A percentile compares a stretch with the other conserved stretches of the same genome.
These are phyloP conservation scores for Aureobasidium mangrovei DNA, from an alignment of 2,329 filamentous ascomycete genomes.

Conservation along the genomic window DNA sequence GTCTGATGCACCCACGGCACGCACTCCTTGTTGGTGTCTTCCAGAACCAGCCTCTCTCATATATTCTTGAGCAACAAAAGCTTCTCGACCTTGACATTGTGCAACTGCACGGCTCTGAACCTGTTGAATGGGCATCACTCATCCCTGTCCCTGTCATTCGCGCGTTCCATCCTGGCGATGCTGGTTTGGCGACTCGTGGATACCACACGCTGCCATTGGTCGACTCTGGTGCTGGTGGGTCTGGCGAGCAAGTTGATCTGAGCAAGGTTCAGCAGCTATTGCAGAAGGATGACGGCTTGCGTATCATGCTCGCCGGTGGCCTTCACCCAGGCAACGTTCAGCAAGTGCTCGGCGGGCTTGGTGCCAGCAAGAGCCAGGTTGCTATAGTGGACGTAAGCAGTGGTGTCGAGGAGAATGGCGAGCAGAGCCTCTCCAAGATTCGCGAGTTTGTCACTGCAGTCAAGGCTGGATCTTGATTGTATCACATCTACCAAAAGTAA, in stretches of 20 bases:
- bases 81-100: slow-evolving; percentile 75
- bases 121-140: slow-evolving; percentile 79
- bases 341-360: slow-evolving; percentile 54
- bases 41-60: slow-evolving; percentile 76
- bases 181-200: slow-evolving; percentile 63
- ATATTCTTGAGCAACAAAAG: slow-evolving; percentile 70
- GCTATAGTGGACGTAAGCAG: slow-evolving; percentile 88
- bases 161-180: slow-evolving; percentile 68
- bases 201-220: slow-evolving; percentile 78
- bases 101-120: slow-evolving; percentile 87
- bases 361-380: slow-evolving; percentile 52
- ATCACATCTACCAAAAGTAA: slow-evolving; percentile 1
- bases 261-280: slow-evolving; percentile 60
- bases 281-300: slow-evolving; percentile 58
- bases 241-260: slow-evolving; percentile 69
- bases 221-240: slow-evolving; percentile 76
- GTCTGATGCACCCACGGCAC: slow-evolving; percentile 46
- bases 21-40: slow-evolving; percentile 89
- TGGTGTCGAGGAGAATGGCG: slow-evolving; percentile 77
- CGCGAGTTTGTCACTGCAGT: slow-evolving; percentile 34
- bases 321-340: slow-evolving; percentile 71
- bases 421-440: slow-evolving; percentile 76
- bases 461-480: slow-evolving; percentile 7
- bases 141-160: slow-evolving; percentile 89
- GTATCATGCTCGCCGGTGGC: slow-evolving; percentile 76